Conservation (phyloP, 2,329 filamentous ascomycete species). For the Apiospora rasikravindrae region DNA sequence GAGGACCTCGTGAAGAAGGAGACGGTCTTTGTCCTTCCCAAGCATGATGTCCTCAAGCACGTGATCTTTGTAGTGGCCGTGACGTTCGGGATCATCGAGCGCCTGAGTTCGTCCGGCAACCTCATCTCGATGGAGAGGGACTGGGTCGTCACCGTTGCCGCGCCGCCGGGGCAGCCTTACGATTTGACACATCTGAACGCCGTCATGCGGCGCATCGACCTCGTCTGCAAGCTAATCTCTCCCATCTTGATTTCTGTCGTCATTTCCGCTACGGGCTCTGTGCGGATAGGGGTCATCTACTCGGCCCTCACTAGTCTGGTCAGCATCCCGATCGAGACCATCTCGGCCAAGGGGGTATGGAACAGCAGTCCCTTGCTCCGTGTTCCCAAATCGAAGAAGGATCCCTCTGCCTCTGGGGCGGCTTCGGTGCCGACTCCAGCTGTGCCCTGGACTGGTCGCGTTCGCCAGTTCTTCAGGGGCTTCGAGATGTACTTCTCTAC, state of each 20-base stretch:
- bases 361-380: conserved; percentile 37
- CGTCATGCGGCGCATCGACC: conserved; percentile 61
- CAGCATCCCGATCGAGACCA: conserved; percentile 45
- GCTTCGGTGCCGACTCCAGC: background rate
- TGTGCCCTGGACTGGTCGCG: conserved; percentile 18
- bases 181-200: conserved; percentile 54
- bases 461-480: conserved; percentile 35
- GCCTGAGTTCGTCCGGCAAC: conserved; percentile 47
- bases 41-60: conserved; percentile 36
- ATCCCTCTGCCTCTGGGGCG: background rate
- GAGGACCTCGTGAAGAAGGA: conserved; percentile 30
- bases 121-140: conserved; percentile 54
- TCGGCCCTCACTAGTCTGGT: conserved; percentile 50
- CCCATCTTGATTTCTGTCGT: conserved; percentile 57
- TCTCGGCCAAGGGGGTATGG: conserved; percentile 47
- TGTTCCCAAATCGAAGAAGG: conserved; percentile 35
- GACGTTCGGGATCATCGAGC: conserved; percentile 46
- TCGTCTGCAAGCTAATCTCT: conserved; percentile 60
- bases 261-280: conserved; percentile 48
- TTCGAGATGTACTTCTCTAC: conserved; percentile 42
- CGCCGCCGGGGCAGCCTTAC: conserved; percentile 38
- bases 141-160: conserved; percentile 47
- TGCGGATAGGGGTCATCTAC: conserved; percentile 49
- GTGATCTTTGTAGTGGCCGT: conserved; percentile 43
- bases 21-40: conserved; percentile 28